Evolutionary conservation across 1,284 basidiomycete genomes (phyloP), one percentile per base, ranked within the genome.

Genomic region (Testicularia cyperi): DNA sequence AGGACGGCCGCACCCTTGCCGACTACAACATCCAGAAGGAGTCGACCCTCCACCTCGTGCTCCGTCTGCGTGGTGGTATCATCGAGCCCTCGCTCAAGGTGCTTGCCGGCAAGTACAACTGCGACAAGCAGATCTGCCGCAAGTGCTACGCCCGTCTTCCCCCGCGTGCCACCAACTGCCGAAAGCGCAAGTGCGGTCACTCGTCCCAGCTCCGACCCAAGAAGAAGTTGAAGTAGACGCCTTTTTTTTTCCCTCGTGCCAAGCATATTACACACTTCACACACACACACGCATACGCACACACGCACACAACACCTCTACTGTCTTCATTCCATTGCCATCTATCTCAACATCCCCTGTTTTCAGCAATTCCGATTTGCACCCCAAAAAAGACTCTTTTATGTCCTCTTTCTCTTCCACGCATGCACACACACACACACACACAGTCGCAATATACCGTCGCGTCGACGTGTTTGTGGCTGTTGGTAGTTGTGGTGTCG

Each of bases 141-240:
- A 97, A 97, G 81, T 97, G 95, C 84, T 98, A 98, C 81, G 94
- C 94, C 44, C 94, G 95, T 78, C 92, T 97, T 71, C 92, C 94
- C 70, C 92, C 92, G 48, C 91, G 94, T 81, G 94, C 94, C 34
- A 96, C 92, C 82, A 97, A 97, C 86, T 98, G 94, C 86, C 85
- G 92, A 78, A 94, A 95, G 70, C 58, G 65, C 46, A 55, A 72
- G 58, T 78, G 76, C 52, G 77, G 76, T 36, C 74, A 77, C 72
- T 68, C 68, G 38, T 69, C 65, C 30, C 74, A 77, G 68, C 68
- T 77, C 52, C 70, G 73, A 41, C 91, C 92, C 68, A 83, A 91
- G 85, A 92, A 91, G 86, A 95, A 95, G 84, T 83, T 94, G 79
- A 95, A 92, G 85, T 91, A 91, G 67, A 82, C 84, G 75, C 41